Evolutionary conservation across 257 asterid species (phyloP).

Genomic region (Nicotiana knightiana): DNA sequence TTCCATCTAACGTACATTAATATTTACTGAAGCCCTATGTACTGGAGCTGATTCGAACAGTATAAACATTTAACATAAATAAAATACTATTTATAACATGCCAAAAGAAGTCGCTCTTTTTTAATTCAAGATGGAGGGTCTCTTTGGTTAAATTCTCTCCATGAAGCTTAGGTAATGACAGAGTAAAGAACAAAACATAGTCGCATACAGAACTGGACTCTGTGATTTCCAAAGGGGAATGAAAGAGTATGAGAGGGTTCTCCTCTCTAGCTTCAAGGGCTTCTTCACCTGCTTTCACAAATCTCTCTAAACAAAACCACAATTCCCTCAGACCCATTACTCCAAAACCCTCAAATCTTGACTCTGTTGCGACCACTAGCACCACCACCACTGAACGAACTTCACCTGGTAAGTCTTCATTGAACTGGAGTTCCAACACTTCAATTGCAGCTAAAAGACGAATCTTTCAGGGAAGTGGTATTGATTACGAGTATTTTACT

Average conservation of each 20-base stretch:
- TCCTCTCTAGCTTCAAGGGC: slow-evolving; percentile 60
- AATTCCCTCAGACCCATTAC: slow-evolving; percentile 16
- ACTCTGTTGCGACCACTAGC: slow-evolving; percentile 11
- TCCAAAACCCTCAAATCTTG: slow-evolving; percentile 21
- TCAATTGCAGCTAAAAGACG: slow-evolving; percentile 28
- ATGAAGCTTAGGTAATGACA: not conserved
- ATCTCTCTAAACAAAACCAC: slow-evolving; percentile 13
- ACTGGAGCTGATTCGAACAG: too few species aligned
- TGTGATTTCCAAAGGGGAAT: not conserved
- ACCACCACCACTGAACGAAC: slow-evolving; percentile 13
- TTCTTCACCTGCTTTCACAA: slow-evolving; percentile 28
- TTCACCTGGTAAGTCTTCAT: slow-evolving; percentile 36
- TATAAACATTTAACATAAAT: too few species aligned
- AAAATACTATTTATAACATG: too few species aligned
- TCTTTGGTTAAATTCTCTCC: too few species aligned
- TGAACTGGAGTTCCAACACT: slow-evolving; percentile 11
- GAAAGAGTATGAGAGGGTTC: slow-evolving; percentile 53
- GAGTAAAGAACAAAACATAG: not conserved
- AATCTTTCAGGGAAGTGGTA: slow-evolving; percentile 21
- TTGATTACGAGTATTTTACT: slow-evolving; percentile 47
- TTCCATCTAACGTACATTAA: too few species aligned
- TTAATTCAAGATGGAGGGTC: too few species aligned
- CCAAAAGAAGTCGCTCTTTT: too few species aligned
- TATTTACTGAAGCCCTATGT: too few species aligned
- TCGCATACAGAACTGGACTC: not conserved